Base-by-base conservation (phyloP, 352 stramenopile genomes). In the Pythium brachiatum region DNA sequence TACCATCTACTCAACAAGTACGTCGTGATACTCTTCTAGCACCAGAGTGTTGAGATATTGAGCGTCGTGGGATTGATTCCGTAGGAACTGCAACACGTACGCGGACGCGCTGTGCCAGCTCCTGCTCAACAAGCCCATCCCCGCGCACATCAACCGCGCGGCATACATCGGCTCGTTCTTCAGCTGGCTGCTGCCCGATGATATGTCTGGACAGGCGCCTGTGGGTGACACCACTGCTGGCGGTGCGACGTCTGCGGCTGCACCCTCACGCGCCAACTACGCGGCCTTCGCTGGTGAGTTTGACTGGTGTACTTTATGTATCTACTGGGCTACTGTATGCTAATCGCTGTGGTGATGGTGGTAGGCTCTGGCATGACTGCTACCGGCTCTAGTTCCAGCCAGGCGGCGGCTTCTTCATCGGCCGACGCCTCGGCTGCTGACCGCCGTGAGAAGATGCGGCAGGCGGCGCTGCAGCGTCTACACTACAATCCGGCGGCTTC, bases 51-150 rank as follows among this genome's bases (percentile, higher is more conserved):
- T n/a, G n/a, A n/a, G n/a, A n/a, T n/a, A n/a, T n/a, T n/a, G n/a
- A n/a, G 29, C 29, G 29, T 34, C 5, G 29, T 34, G 29, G n/a
- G n/a, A 1, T 12, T 43, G 7, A 43, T 25, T 7, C 31, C 73
- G 29, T 39, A 76, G 81, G 70, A 98, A 98, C 73, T 98, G 94
- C 78, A 98, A 98, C 74, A 79, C 94, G 64, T 98, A 97, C 76
- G 83, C 90, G 15, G 94, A 98, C 72, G 89, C 75, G 25, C 67
- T 90, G 18, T 91, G 86, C 44, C 92, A 88, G 57, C 66, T 88
- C 46, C 78, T 98, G 26, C 62, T 98, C 51, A 66, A 66, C 27
- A 83, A 81, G 27, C 69, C 79, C 13, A 96, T 98, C 57, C 94
- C 94, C 7, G 63, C 75, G 32, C 95, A 97, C 75, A 78, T 98